Conservation (phyloP, 371 early-diverging fungal species). For the Quaeritorhiza haematococci region DNA sequence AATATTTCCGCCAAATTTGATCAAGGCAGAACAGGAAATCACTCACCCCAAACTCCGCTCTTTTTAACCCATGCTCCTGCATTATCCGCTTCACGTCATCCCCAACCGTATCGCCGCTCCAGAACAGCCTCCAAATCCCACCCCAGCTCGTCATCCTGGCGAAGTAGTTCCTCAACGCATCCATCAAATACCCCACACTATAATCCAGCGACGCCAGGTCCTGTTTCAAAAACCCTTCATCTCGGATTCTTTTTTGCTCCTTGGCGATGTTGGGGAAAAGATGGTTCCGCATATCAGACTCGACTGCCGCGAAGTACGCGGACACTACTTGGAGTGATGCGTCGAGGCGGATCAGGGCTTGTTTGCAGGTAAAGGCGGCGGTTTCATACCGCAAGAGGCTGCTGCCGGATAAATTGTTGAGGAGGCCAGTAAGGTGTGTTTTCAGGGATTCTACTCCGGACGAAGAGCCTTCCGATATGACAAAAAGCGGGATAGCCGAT, state of each 20-base stretch:
- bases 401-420: too few species aligned
- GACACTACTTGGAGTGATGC: conserved; percentile 1
- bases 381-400: too few species aligned
- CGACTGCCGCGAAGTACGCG: conserved; percentile 8
- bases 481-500: too few species aligned
- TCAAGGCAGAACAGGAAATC: too few species aligned
- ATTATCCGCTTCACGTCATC: conserved; percentile 21
- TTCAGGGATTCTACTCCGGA: too few species aligned
- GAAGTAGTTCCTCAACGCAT: conserved; percentile 19
- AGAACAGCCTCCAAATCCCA: conserved; percentile 23
- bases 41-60: conserved; percentile 29
- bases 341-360: conserved; percentile 9
- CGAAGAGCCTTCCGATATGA: too few species aligned
- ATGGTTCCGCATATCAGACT: conserved; percentile 10
- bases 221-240: conserved; percentile 19
- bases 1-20: too few species aligned
- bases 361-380: conserved; percentile 5
- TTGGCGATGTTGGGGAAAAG: conserved; percentile 15
- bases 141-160: too few species aligned
- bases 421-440: too few species aligned
- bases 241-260: conserved; percentile 25
- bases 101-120: conserved; percentile 21
- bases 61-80: conserved; percentile 17
- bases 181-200: conserved; percentile 15
- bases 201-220: conserved; percentile 24